phyloP scores from a whole-genome alignment of 495 filamentous ascomycete species.

The Penicillium malachiteum region DNA sequence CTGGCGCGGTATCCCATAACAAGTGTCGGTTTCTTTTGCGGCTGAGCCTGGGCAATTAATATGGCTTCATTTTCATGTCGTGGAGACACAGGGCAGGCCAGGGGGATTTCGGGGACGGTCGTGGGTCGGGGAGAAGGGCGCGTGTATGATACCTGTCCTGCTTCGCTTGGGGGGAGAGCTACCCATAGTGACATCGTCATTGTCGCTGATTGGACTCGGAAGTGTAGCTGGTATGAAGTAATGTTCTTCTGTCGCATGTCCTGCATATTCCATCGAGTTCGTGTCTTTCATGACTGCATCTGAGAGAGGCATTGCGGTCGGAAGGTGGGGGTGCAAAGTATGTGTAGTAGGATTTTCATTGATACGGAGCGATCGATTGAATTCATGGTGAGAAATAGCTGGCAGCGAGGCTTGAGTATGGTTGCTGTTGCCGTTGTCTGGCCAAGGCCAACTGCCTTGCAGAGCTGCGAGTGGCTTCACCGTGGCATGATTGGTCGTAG shows the following conservation, averaged over 20 bases:
- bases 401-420: not conserved
- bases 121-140: not conserved
- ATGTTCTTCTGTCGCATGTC: not conserved
- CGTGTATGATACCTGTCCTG: not conserved
- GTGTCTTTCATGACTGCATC: not conserved
- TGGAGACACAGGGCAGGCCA: not conserved
- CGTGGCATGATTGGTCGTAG: conserved; percentile 6
- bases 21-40: conserved; percentile 61
- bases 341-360: not conserved
- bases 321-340: not conserved
- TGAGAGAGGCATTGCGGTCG: not conserved
- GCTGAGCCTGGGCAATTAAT: not conserved
- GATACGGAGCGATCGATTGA: not conserved
- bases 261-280: conserved; percentile 6
- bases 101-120: not conserved
- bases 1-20: conserved; percentile 83
- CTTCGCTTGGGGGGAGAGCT: conserved; percentile 2
- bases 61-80: not conserved
- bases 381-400: not conserved
- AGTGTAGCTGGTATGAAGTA: conserved; percentile 31
- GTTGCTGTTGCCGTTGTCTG: not conserved
- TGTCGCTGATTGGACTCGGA: conserved; percentile 72
- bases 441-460: not conserved
- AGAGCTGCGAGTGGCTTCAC: not conserved
- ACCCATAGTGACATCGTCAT: conserved; percentile 37